Conservation (phyloP, 192 early-diverging fungal genomes). For the Gaertneriomyces semiglobifer region DNA sequence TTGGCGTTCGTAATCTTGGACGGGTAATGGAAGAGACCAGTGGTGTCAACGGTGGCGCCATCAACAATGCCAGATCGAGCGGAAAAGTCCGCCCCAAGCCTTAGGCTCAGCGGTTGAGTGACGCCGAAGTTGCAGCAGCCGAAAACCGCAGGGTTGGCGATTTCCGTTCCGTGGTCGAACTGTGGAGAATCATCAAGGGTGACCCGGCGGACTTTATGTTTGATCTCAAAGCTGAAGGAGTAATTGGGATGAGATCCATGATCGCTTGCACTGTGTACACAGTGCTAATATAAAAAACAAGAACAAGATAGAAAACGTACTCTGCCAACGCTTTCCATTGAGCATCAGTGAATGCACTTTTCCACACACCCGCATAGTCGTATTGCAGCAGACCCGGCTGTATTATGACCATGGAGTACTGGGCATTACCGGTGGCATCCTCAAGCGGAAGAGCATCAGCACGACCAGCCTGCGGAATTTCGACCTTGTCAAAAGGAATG, state of each 20-base stretch:
- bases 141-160: constrained; percentile 8
- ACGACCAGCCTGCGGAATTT: constrained; percentile 1
- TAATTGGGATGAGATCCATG: neutral
- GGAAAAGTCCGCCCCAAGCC: constrained; percentile 1
- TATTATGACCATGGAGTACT: constrained; percentile 6
- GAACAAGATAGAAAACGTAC: no score
- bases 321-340: constrained; percentile 6
- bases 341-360: constrained; percentile 11
- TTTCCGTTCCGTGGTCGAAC: neutral
- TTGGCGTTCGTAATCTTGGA: constrained; percentile 20
- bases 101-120: constrained; percentile 4
- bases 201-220: constrained; percentile 14
- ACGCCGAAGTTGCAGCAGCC: constrained; percentile 8
- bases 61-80: constrained; percentile 8
- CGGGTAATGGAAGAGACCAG: constrained; percentile 24
- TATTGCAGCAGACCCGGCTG: constrained; percentile 13
- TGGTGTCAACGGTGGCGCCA: constrained; percentile 1
- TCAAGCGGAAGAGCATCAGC: neutral
- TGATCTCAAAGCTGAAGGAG: constrained; percentile 5
- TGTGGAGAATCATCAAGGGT: constrained; percentile 20
- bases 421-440: constrained; percentile 11
- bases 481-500: constrained; percentile 13
- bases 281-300: neutral
- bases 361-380: constrained; percentile 10
- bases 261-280: neutral